Conservation (phyloP, 1,284 basidiomycete species). For the Paramarasmius palmivorus region DNA sequence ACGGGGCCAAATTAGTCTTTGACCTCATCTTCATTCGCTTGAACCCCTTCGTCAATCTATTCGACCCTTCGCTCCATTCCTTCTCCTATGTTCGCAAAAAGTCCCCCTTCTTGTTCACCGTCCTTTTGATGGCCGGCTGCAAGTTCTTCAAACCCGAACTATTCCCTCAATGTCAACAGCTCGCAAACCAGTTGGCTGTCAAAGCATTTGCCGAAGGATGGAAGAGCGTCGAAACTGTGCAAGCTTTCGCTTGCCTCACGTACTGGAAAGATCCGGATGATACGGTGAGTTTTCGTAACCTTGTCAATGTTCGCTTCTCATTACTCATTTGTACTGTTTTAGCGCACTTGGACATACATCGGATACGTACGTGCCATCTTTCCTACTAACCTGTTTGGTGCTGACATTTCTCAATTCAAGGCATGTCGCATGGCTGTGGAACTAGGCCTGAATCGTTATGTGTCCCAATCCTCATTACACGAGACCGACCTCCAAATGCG, state of each 20-base stretch:
- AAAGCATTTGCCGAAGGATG: slow-evolving; percentile 74
- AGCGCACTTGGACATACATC: slow-evolving; percentile 84
- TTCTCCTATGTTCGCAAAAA: slow-evolving; percentile 71
- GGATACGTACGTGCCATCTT: slow-evolving; percentile 60
- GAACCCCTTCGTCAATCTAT: slow-evolving; percentile 83
- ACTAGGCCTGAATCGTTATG: slow-evolving; percentile 71
- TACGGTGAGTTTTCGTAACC: slow-evolving; percentile 46
- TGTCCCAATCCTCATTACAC: slow-evolving; percentile 48
- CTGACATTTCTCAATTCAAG: slow-evolving; percentile 34
- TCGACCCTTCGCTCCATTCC: slow-evolving; percentile 78
- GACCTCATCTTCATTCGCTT: slow-evolving; percentile 76
- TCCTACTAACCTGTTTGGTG: slow-evolving; percentile 14
- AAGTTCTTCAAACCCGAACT: slow-evolving; percentile 79
- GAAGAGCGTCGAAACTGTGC: slow-evolving; percentile 80
- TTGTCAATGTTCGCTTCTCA: slow-evolving; percentile 12
- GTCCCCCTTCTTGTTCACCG: slow-evolving; percentile 80
- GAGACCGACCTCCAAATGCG: slow-evolving; percentile 65
- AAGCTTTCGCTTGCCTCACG: slow-evolving; percentile 81
- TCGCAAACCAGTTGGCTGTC: slow-evolving; percentile 72
- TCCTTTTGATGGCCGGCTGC: slow-evolving; percentile 79
- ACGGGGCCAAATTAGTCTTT: slow-evolving; percentile 67
- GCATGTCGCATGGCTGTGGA: slow-evolving; percentile 87
- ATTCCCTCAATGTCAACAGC: slow-evolving; percentile 65
- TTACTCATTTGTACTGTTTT: slow-evolving; percentile 21
- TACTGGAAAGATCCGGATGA: slow-evolving; percentile 88